Evolutionary conservation across 108 stramenopile genomes (phyloP).

Genomic region (Fragilaria crotonensis): DNA sequence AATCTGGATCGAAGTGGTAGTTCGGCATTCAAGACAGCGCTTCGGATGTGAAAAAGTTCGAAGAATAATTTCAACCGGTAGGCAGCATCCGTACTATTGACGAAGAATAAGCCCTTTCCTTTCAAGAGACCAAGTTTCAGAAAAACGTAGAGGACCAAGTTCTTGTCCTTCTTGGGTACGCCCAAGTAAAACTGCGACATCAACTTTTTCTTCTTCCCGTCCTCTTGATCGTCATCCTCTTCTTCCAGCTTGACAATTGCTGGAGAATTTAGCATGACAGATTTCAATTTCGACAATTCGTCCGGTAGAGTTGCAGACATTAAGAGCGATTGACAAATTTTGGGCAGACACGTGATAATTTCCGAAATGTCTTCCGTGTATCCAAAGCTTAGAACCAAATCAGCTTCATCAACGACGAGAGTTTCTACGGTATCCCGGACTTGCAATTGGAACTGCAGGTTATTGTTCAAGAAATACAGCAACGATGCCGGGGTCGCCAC

Average conservation of each 20-base stretch:
- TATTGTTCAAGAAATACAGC: conserved; percentile 60
- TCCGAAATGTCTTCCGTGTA: conserved; percentile 87
- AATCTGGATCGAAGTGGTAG: conserved; percentile 89
- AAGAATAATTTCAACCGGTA: conserved; percentile 96
- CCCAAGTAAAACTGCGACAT: conserved; percentile 83
- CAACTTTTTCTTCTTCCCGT: conserved; percentile 47
- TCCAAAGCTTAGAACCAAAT: conserved; percentile 95
- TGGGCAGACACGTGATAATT: conserved; percentile 82
- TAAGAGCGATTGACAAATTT: conserved; percentile 94
- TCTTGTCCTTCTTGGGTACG: conserved; percentile 80
- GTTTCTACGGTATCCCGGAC: conserved; percentile 69
- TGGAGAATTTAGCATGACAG: conserved; percentile 89
- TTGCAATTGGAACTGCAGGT: conserved; percentile 18
- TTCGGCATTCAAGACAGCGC: conserved; percentile 95
- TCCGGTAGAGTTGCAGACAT: conserved; percentile 95
- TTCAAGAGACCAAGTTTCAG: conserved; percentile 89
- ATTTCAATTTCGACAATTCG: conserved; percentile 88
- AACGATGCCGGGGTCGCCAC: conserved; percentile 74
- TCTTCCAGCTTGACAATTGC: conserved; percentile 93
- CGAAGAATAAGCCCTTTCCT: conserved; percentile 97
- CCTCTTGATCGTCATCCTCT: conserved; percentile 34
- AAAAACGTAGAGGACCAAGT: conserved; percentile 87
- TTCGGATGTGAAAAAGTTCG: conserved; percentile 94
- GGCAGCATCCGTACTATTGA: conserved; percentile 87
- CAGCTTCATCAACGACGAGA: conserved; percentile 97